Evolutionary conservation across 805 yeast genomes (phyloP).

Genomic region (Dipodascopsis uninucleata): DNA sequence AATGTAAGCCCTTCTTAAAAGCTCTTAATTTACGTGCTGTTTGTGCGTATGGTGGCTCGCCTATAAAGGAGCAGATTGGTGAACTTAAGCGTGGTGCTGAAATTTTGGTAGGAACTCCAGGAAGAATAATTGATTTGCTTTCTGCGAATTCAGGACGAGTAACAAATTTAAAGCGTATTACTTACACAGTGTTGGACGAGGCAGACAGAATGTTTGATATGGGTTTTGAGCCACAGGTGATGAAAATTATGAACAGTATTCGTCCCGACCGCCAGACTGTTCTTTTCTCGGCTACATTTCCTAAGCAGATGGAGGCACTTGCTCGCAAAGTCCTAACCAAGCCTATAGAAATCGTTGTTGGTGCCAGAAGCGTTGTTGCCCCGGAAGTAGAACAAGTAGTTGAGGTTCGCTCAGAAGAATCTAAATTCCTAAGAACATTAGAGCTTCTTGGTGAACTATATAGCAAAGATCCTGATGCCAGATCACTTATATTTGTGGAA

Average conservation of each 20-base stretch:
- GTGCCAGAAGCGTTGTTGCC: conserved; percentile 76
- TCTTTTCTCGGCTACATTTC: conserved; percentile 91
- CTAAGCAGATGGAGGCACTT: conserved; percentile 59
- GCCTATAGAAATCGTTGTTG: conserved; percentile 76
- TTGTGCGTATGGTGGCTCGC: conserved; percentile 90
- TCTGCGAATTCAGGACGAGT: conserved; percentile 80
- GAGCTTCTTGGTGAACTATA: conserved; percentile 51
- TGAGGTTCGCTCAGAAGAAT: conserved; percentile 52
- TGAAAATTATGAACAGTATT: conserved; percentile 67
- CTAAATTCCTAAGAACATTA: conserved; percentile 55
- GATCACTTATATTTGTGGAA: conserved; percentile 76
- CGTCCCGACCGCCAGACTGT: conserved; percentile 88
- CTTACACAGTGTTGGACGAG: conserved; percentile 88
- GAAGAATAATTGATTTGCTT: conserved; percentile 82
- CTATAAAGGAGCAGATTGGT: conserved; percentile 76
- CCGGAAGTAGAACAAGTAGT: conserved; percentile 73
- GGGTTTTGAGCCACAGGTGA: conserved; percentile 96
- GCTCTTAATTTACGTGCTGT: conserved; percentile 51
- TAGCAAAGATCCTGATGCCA: conserved; percentile 35
- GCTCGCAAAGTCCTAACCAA: conserved; percentile 60
- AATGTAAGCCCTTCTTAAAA: conserved; percentile 56
- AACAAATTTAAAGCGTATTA: conserved; percentile 60
- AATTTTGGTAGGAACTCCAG: conserved; percentile 90
- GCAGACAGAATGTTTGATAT: conserved; percentile 96
- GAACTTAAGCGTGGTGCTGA: conserved; percentile 74